A percentile compares a stretch with the other conserved stretches of the same genome.
These are phyloP conservation scores for Epichloe coenophiala DNA, from an alignment of 2,329 filamentous ascomycete genomes.

Conservation along the genomic window DNA sequence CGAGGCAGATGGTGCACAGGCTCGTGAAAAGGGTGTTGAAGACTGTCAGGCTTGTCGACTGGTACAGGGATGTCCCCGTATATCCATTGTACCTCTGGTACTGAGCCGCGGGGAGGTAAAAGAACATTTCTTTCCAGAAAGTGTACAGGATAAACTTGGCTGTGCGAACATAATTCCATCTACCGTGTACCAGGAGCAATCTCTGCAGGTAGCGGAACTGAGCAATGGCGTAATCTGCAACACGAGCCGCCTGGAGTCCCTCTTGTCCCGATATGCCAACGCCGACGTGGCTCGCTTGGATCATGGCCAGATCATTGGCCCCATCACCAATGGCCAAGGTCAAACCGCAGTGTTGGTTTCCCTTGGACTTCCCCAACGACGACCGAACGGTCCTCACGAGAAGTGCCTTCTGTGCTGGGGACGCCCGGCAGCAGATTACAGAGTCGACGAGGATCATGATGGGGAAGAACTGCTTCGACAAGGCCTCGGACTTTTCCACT, in stretches of 20 bases:
- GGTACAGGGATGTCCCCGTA: conserved; percentile 82
- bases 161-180: conserved; percentile 82
- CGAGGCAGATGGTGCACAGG: conserved; percentile 75
- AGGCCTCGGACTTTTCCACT: conserved; percentile 45
- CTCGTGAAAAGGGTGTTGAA: conserved; percentile 94
- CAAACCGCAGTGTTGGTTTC: conserved; percentile 35
- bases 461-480: conserved; percentile 56
- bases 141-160: conserved; percentile 83
- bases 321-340: conserved; percentile 89
- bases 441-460: conserved; percentile 71
- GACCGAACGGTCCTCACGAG: conserved; percentile 70
- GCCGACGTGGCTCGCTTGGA: conserved; percentile 72
- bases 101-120: conserved; percentile 72
- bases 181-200: conserved; percentile 69
- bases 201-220: conserved; percentile 86
- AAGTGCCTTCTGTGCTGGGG: conserved; percentile 80
- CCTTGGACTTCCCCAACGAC: conserved; percentile 45
- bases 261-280: conserved; percentile 89
- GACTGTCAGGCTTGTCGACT: conserved; percentile 73
- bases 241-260: conserved; percentile 76
- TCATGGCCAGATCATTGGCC: conserved; percentile 93
- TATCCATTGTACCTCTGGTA: conserved; percentile 79
- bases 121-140: conserved; percentile 80
- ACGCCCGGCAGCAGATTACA: conserved; percentile 86
- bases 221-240: conserved; percentile 82